Conservation (phyloP, 169 alveolate species). For the Cryptosporidium tyzzeri region DNA sequence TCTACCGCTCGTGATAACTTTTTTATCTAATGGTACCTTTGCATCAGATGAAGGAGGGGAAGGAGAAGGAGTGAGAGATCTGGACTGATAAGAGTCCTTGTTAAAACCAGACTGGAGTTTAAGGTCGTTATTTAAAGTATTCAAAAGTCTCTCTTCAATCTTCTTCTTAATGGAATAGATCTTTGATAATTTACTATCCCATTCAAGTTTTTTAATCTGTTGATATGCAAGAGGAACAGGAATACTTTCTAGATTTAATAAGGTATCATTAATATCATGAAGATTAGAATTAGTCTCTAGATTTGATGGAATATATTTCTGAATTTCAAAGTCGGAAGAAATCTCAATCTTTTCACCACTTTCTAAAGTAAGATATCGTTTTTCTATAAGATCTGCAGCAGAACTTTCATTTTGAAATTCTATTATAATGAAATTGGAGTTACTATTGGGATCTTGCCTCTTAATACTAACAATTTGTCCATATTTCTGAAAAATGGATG, state of each 20-base stretch:
- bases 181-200: conserved; percentile 63
- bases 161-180: conserved; percentile 14
- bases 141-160: conserved; percentile 40
- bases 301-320: not conserved
- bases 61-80: not conserved
- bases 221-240: conserved; percentile 71
- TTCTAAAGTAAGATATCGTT: not conserved
- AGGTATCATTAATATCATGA: not conserved
- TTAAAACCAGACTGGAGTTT: not conserved
- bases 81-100: not conserved
- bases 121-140: not conserved
- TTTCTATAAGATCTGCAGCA: conserved; percentile 16
- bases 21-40: not conserved
- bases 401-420: conserved; percentile 33
- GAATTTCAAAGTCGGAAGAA: conserved; percentile 12
- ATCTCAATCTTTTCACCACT: conserved; percentile 32
- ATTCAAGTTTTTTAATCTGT: conserved; percentile 58
- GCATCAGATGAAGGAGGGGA: not conserved
- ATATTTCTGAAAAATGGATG: conserved; percentile 5
- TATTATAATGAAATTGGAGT: not conserved
- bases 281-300: not conserved
- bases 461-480: conserved; percentile 3
- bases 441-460: not conserved
- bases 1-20: not conserved
- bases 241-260: conserved; percentile 1